Percentiles rank a stretch among this genome's conserved stretches.
Conservation (phyloP, 805 yeast species). For the Wickerhamomyces pijperi region DNA sequence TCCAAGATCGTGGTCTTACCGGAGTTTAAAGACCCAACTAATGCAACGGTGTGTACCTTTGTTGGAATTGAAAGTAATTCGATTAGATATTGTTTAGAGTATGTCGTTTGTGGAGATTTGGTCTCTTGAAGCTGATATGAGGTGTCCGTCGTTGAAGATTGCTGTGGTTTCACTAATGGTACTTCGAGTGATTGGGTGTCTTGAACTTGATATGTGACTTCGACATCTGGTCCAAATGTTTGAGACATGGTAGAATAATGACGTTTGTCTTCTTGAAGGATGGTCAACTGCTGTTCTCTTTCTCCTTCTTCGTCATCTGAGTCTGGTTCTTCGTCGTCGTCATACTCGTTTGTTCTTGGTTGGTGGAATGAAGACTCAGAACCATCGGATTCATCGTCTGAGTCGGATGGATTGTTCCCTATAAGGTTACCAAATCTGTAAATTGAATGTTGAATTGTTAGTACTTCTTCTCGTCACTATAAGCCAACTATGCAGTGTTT, state of each 20-base stretch:
- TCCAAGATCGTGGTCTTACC: slow-evolving; percentile 84
- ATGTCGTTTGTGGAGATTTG: slow-evolving; percentile 46
- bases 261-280: slow-evolving; percentile 34
- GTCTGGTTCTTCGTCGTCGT: slow-evolving; percentile 3
- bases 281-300: slow-evolving; percentile 12
- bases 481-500: no score
- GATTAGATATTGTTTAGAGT: slow-evolving; percentile 52
- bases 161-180: slow-evolving; percentile 67
- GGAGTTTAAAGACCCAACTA: slow-evolving; percentile 72
- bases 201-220: slow-evolving; percentile 44
- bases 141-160: slow-evolving; percentile 31
- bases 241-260: slow-evolving; percentile 31
- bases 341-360: no score
- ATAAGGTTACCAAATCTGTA: slow-evolving; percentile 52
- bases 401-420: slow-evolving; percentile 22
- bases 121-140: slow-evolving; percentile 37
- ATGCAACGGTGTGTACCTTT: slow-evolving; percentile 59
- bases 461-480: neutral
- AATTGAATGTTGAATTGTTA: neutral
- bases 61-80: slow-evolving; percentile 42
- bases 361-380: no score
- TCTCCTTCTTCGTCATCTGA: slow-evolving; percentile 22
- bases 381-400: no score
- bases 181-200: slow-evolving; percentile 41
- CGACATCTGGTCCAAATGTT: slow-evolving; percentile 53